Evolutionary conservation across 2,329 filamentous ascomycete species (phyloP), one percentile per base, ranked within the genome.

Genomic region (Pestalotiopsis sp.): DNA sequence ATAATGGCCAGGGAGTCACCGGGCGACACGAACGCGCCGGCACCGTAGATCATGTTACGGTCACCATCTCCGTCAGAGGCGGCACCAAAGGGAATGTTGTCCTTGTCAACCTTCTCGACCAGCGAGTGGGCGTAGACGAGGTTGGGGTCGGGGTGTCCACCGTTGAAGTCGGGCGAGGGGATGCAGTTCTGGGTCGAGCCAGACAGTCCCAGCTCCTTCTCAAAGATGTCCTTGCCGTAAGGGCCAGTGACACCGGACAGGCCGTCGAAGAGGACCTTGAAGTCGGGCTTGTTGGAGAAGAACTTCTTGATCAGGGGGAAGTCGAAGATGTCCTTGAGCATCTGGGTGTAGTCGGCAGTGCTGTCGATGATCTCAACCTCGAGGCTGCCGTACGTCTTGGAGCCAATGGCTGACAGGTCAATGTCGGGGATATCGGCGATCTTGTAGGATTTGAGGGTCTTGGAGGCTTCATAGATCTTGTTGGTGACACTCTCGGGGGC

Each of bases 31-130:
- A 99, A 99, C 59, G 92, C 91, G 78, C 97, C 95, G 74, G 95
- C 95, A 72, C 96, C 96, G 84, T 99, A 99, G 79, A 99, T 99
- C 96, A 99, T 99, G 90, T 99, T 99, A 76, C 96, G 93, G 86
- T 99, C 96, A 77, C 96, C 96, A 77, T 99, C 96, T 75, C 96
- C 96, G 75, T 99, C 96, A 72, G 94, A 97, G 62, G 96, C 96
- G 69, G 96, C 96, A 78, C 96, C 96, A 76, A 99, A 99, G 78
- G 97, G 96, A 73, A 99, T 94, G 69, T 90, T 89, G 76, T 94
- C 91, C 85, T 93, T 93, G 82, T 99, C 94, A 57, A 99, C 96
- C 71, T 91, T 93, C 78, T 97, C 94, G 70, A 99, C 96, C 65
- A 70, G 89, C 67, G 94, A 95, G 84, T 97, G 94, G 38, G 96